phyloP scores from a whole-genome alignment of 2,329 filamentous ascomycete species.

The Coniochaeta hoffmannii region DNA sequence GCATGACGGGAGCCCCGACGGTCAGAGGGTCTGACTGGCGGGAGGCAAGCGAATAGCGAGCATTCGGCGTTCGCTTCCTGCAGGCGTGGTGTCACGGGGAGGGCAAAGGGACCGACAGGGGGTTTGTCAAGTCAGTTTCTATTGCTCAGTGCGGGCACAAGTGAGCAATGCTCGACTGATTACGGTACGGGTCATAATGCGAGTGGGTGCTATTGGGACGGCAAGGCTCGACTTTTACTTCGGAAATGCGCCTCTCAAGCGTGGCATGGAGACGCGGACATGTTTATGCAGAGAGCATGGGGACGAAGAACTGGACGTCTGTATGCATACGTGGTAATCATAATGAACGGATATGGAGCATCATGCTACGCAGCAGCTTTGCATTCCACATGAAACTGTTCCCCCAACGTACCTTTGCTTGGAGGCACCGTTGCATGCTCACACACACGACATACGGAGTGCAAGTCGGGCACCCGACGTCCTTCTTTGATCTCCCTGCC shows the following conservation, averaged over 20 bases:
- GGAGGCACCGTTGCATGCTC: too few species aligned
- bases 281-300: not conserved
- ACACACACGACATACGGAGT: too few species aligned
- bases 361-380: not conserved
- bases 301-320: not conserved
- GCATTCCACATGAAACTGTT: too few species aligned
- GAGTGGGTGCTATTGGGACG: not conserved
- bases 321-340: constrained; percentile 7
- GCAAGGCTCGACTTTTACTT: not conserved
- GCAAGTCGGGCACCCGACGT: too few species aligned
- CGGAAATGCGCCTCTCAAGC: not conserved
- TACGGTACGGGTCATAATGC: not conserved
- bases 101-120: not conserved
- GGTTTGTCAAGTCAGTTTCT: not conserved
- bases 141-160: not conserved
- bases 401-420: too few species aligned
- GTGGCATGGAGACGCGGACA: not conserved
- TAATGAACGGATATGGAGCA: constrained; percentile 6
- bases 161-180: not conserved
- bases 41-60: not conserved
- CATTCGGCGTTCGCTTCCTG: not conserved
- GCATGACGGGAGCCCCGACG: not conserved
- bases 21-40: not conserved
- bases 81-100: not conserved
- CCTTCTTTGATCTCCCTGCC: too few species aligned